Evolutionary conservation across 768 basidiomycete genomes (phyloP).

Genomic region (Pleurotus citrinopileatus): DNA sequence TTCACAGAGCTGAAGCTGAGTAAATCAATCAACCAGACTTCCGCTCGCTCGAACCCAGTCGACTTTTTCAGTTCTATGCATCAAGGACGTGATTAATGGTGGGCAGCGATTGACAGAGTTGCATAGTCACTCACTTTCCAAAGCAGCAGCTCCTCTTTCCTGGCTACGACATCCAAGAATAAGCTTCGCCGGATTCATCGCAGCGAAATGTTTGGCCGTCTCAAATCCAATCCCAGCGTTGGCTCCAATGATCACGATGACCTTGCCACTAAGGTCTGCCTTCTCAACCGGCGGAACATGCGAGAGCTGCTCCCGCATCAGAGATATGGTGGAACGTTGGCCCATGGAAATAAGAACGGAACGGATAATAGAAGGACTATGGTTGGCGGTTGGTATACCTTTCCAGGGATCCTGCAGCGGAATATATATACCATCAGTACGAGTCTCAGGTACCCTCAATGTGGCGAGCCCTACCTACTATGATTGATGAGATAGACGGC

Average conservation of each 20-base stretch:
- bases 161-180: constrained; percentile 37
- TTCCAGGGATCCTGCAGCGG: background rate
- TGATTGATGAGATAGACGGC: too few relatives aligned
- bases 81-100: background rate
- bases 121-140: constrained; percentile 34
- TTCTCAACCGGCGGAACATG: constrained; percentile 26
- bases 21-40: constrained; percentile 41
- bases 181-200: constrained; percentile 38
- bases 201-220: constrained; percentile 41
- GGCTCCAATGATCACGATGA: constrained; percentile 47
- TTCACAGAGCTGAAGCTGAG: constrained; percentile 36
- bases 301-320: constrained; percentile 18
- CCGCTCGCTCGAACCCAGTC: constrained; percentile 30
- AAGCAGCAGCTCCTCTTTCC: constrained; percentile 32
- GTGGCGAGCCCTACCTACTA: too few relatives aligned
- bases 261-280: constrained; percentile 40
- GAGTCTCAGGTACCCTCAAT: too few relatives aligned
- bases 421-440: background rate
- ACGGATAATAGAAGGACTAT: background rate
- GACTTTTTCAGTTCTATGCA: constrained; percentile 25
- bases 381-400: background rate
- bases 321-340: background rate
- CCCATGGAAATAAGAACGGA: background rate
- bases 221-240: constrained; percentile 52
- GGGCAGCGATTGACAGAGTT: background rate